Evolutionary conservation across 805 yeast genomes (phyloP).

Genomic region (Candida saitoana): DNA sequence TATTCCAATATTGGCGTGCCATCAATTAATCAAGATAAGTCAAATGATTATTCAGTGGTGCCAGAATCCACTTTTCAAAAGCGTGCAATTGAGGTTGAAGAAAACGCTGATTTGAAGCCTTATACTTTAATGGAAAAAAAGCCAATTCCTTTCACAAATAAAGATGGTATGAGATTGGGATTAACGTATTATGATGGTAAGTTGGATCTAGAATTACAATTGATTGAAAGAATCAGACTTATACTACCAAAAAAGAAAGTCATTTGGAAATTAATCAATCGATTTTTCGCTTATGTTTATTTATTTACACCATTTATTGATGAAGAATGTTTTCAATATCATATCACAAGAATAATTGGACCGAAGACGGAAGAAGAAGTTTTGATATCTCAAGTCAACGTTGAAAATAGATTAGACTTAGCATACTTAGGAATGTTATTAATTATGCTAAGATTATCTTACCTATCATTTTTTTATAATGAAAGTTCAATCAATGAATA

Average conservation of each 20-base stretch:
- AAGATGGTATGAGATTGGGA: conserved; percentile 7
- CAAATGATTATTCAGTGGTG: background rate
- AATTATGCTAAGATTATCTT: conserved; percentile 29
- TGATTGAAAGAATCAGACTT: conserved; percentile 27
- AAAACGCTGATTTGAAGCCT: background rate
- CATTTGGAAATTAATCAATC: conserved; percentile 49
- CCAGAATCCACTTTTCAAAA: conserved; percentile 2
- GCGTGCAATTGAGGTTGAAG: background rate
- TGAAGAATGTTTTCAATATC: conserved; percentile 45
- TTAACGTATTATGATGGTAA: conserved; percentile 10
- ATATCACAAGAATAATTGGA: conserved; percentile 42
- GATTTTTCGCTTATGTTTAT: conserved; percentile 56
- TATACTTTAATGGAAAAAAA: conserved; percentile 7
- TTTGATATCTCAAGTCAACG: conserved; percentile 18
- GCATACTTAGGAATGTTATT: conserved; percentile 31
- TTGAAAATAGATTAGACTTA: conserved; percentile 27
- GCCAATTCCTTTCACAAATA: background rate
- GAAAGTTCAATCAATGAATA: conserved; percentile 23
- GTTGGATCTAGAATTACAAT: conserved; percentile 24
- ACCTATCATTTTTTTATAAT: conserved; percentile 30
- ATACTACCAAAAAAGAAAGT: conserved; percentile 49
- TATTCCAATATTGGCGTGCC: background rate
- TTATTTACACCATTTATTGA: conserved; percentile 62
- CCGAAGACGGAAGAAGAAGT: conserved; percentile 18
- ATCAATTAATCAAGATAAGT: background rate